Evolutionary conservation across 495 filamentous ascomycete genomes (phyloP), one percentile per base, ranked within the genome.

Genomic region (Lepidopterella palustris): DNA sequence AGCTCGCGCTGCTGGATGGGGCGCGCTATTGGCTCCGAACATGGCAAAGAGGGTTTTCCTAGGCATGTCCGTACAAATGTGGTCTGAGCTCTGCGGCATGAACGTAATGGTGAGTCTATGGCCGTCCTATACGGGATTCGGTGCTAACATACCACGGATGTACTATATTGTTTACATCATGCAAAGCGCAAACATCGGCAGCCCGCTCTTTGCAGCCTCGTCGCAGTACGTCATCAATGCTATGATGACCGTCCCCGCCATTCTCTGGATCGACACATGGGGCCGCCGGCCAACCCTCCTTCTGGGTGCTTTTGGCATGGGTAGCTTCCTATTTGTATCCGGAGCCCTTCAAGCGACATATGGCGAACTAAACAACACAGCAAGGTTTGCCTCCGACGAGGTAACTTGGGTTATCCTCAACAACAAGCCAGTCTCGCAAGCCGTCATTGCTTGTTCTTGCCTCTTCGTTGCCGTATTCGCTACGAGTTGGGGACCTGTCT

Each of bases 181-280:
- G 82, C 76, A 82, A 69, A 64, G 76, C 31, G 81, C 83, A 9
- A 79, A 81, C 55, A 80, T 86, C 42, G 75, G 79, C 23, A 80
- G 82, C 3, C 81, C 84, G 2, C 78, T 89, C 4, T 74, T 86
- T 20, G 83, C 85, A 1, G 81, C 87, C 1, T 84, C 83, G 0
- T 83, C 89, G 48, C 86, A 89, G 61, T 90, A 89, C 67, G 80
- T 89, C 47, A 82, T 90, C 68, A 88, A 87, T 70, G 84, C 87
- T 3, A 74, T 75, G 20, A 67, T 88, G 59, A 87, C 84, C 5
- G 55, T 84, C 3, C 81, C 80, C 0, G 80, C 80, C 0, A 77
- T 85, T 26, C 59, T 84, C 11, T 58, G 28, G 13, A 18, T 62
- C 18, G 60, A 62, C 32, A 50, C 29, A 28, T 62, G 55, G 55